Percentiles rank a stretch among this genome's conserved stretches.
phyloP scores from a whole-genome alignment of 2,329 filamentous ascomycete genomes.

The Penicillium frequentans region DNA sequence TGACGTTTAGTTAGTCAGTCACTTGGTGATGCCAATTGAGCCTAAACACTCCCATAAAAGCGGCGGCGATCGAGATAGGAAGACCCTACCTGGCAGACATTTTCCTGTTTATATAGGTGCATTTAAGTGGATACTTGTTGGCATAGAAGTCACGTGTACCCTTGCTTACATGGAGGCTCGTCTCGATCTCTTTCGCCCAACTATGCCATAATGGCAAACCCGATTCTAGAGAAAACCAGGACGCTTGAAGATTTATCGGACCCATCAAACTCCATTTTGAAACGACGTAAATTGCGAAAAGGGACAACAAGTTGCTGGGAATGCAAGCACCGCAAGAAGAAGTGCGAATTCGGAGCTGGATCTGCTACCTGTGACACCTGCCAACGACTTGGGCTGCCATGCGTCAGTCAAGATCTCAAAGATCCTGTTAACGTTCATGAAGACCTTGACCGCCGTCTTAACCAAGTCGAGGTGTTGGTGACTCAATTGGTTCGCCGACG shows the following conservation, averaged over 20 bases:
- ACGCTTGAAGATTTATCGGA: neutral
- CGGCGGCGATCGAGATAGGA: too few relatives aligned
- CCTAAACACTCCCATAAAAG: too few relatives aligned
- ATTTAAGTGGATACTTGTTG: too few relatives aligned
- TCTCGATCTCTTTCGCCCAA: neutral
- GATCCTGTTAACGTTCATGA: neutral
- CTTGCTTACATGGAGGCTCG: neutral
- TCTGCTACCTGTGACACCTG: slow-evolving; percentile 49
- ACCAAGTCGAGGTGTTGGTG: slow-evolving; percentile 10
- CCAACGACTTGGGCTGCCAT: slow-evolving; percentile 40
- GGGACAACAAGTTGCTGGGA: slow-evolving; percentile 62
- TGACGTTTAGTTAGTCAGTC: too few relatives aligned
- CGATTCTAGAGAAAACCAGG: neutral
- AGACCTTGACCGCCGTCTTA: slow-evolving; percentile 1
- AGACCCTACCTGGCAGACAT: too few relatives aligned
- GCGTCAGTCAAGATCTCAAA: slow-evolving; percentile 21
- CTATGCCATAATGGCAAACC: neutral
- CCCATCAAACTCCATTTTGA: slow-evolving; percentile 5
- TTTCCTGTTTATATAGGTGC: too few relatives aligned
- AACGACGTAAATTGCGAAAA: slow-evolving; percentile 51
- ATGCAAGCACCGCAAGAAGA: slow-evolving; percentile 57
- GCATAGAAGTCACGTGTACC: neutral
- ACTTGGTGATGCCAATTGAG: too few relatives aligned
- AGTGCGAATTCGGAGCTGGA: slow-evolving; percentile 48
- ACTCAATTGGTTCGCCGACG: slow-evolving; percentile 3